A percentile compares a stretch with the other conserved stretches of the same genome.
phyloP scores from a whole-genome alignment of 495 filamentous ascomycete genomes.

The Parmelia sp. region DNA sequence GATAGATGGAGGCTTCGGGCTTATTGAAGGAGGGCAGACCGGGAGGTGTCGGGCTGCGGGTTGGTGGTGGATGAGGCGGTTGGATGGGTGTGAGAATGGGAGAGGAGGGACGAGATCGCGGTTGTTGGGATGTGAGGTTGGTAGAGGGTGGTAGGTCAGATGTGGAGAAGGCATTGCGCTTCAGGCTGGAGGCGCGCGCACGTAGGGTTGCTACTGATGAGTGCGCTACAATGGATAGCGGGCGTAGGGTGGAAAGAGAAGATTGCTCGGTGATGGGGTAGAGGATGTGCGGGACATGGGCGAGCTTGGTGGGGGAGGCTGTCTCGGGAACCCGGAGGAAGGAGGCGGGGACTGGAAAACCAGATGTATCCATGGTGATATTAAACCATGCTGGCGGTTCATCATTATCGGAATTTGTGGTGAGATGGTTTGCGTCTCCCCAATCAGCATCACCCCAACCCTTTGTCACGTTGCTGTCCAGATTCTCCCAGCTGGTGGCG shows the following conservation, averaged over 20 bases:
- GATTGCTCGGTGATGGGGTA: constrained; percentile 23
- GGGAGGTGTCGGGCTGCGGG: constrained; percentile 41
- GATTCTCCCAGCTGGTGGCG: constrained; percentile 11
- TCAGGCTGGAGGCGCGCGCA: constrained; percentile 18
- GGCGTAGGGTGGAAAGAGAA: constrained; percentile 20
- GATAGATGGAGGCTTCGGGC: constrained; percentile 37
- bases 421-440: background rate
- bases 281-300: constrained; percentile 19
- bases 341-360: constrained; percentile 18
- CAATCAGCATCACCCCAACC: background rate
- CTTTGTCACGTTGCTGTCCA: background rate
- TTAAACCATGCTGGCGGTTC: constrained; percentile 16
- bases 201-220: constrained; percentile 16
- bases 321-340: constrained; percentile 13
- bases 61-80: constrained; percentile 39
- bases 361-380: constrained; percentile 14
- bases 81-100: constrained; percentile 31
- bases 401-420: background rate
- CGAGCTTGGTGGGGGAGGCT: background rate
- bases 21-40: constrained; percentile 44
- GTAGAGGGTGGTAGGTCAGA: constrained; percentile 17
- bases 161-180: constrained; percentile 22
- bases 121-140: constrained; percentile 23
- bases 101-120: constrained; percentile 24
- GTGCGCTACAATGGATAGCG: constrained; percentile 11